phyloP scores from a whole-genome alignment of 345 rosid species.

The Citrus maxima region DNA sequence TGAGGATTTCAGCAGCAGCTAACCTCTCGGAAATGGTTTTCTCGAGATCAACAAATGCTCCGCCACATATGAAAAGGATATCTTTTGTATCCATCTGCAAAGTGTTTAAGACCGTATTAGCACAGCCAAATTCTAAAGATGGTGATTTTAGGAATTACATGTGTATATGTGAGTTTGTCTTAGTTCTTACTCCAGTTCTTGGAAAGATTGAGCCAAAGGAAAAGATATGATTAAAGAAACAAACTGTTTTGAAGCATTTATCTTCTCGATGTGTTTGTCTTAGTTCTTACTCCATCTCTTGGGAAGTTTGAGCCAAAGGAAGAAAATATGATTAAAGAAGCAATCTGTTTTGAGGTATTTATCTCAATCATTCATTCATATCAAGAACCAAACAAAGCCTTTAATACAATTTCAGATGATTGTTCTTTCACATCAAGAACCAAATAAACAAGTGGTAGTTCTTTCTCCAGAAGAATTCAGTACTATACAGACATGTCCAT shows the following conservation, averaged over 20 bases:
- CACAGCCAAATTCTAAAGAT: neutral
- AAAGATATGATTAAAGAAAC: neutral
- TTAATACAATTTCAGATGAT: neutral
- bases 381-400: conserved; percentile 5
- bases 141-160: neutral
- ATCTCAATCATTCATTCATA: neutral
- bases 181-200: neutral
- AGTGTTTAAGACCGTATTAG: neutral
- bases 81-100: conserved; percentile 89
- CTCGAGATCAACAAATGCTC: conserved; percentile 91
- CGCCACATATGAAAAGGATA: conserved; percentile 94
- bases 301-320: neutral
- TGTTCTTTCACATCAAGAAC: neutral
- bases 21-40: conserved; percentile 95
- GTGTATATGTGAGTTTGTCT: neutral
- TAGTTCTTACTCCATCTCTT: neutral
- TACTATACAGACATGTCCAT: neutral
- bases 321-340: neutral
- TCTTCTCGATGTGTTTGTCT: neutral
- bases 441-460: neutral
- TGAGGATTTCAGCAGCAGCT: conserved; percentile 5
- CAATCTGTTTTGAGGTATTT: neutral
- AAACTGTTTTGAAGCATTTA: neutral
- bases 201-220: neutral
- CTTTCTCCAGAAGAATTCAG: neutral